Evolutionary conservation across 2,329 filamentous ascomycete genomes (phyloP), one percentile per base, ranked within the genome.

Genomic region (Myriosclerotinia scirpicola): DNA sequence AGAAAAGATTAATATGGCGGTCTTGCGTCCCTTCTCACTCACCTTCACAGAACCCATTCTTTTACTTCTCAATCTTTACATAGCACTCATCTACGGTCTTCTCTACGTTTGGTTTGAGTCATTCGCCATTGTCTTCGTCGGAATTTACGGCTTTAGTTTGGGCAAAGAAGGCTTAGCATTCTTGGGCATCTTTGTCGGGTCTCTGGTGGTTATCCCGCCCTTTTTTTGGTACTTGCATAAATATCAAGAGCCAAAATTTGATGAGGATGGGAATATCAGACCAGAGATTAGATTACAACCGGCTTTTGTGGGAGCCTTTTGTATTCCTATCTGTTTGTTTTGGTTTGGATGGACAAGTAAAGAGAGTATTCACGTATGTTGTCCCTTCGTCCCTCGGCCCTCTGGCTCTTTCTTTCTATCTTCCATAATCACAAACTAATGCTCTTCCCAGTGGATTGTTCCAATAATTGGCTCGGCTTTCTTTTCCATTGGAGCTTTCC

Each of bases 21-120:
- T 90, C 42, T 81, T 87, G 75, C 84, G 84, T 73, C 87, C 87
- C 4, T 77, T 84, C 44, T 80, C 85, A 71, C 83, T 89, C 69
- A 85, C 80, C 11, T 71, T 87, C 73, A 82, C 84, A 69, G 86
- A 89, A 67, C 87, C 87, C 0, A 84, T 86, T 17, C 81, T 90
- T 68, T 76, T 87, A 69, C 85, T 88, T 71, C 81, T 86, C 1
- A 85, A 87, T 72, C 69, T 87, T 48, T 90, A 89, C 76, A 85
- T 83, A 7, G 82, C 82, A 60, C 81, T 89, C 69, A 82, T 85
- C 70, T 90, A 88, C 75, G 84, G 80, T 59, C 85, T 85, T 72
- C 85, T 85, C 76, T 86, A 85, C 72, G 81, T 81, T 60, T 89
- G 83, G 78, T 90, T 90, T 73, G 87, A 90, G 73, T 83, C 83